Conservation (phyloP, 1,139 yeast species). For the Blastobotrys raffinosifermentans region DNA sequence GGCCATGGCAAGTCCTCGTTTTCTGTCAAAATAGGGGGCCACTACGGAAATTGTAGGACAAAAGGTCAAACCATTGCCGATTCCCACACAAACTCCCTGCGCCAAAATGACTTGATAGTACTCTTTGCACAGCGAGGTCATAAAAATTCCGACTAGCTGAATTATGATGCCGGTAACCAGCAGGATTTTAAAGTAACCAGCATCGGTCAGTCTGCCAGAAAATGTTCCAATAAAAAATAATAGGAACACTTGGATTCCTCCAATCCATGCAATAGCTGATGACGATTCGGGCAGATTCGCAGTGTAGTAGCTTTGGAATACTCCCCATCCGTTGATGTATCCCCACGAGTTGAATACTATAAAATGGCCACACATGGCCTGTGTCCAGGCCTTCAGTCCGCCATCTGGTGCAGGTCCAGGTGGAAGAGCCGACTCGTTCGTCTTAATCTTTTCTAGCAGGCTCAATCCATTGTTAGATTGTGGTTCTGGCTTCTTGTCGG, state of each 20-base stretch:
- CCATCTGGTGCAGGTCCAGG: constrained; percentile 27
- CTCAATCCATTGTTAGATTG: no score
- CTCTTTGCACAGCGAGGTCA: constrained; percentile 45
- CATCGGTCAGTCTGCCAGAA: constrained; percentile 35
- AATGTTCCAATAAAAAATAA: constrained; percentile 53
- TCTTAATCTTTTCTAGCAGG: no score
- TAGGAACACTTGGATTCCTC: constrained; percentile 25
- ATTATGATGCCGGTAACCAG: constrained; percentile 40
- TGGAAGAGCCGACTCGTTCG: no score
- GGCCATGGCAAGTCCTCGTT: constrained; percentile 51
- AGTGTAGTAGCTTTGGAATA: constrained; percentile 53
- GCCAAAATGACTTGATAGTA: constrained; percentile 49
- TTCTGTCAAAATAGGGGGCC: constrained; percentile 37
- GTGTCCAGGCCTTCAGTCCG: constrained; percentile 30
- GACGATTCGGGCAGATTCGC: constrained; percentile 40
- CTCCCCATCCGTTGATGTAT: constrained; percentile 53
- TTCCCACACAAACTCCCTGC: constrained; percentile 5
- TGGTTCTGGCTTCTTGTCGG: no score
- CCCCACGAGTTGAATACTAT: constrained; percentile 54
- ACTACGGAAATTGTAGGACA: constrained; percentile 6
- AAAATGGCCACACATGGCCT: constrained; percentile 36
- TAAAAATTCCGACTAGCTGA: constrained; percentile 43
- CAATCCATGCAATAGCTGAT: constrained; percentile 29
- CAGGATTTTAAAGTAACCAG: constrained; percentile 22
- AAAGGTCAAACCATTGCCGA: constrained; percentile 5